These are phyloP conservation scores for Irineochytrium annulatum DNA, from an alignment of 192 early-diverging fungal species.

Conservation along the genomic window DNA sequence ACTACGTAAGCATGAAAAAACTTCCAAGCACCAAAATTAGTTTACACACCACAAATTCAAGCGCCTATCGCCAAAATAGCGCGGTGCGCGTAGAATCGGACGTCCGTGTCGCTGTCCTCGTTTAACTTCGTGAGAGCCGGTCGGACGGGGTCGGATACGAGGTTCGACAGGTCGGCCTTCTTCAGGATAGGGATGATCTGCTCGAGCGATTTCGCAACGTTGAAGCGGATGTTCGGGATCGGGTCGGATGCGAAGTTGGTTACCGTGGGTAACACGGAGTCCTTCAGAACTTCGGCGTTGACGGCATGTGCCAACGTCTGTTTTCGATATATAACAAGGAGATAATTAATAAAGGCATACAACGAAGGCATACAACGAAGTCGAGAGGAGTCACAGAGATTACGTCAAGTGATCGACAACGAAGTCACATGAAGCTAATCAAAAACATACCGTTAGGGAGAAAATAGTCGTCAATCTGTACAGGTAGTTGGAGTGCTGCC, in stretches of 20 bases:
- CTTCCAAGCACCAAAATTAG: no score
- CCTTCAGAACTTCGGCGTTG: constrained; percentile 81
- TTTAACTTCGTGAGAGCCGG: constrained; percentile 79
- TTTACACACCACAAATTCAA: constrained; percentile 28
- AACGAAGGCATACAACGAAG: no score
- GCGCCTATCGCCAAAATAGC: constrained; percentile 38
- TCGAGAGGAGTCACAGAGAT: no score
- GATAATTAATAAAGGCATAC: neutral
- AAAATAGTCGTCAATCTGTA: constrained; percentile 98
- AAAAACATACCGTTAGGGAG: constrained; percentile 76
- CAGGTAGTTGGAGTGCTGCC: constrained; percentile 89
- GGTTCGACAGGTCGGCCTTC: constrained; percentile 56
- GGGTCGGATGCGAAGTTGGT: constrained; percentile 81
- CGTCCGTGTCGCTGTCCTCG: constrained; percentile 90
- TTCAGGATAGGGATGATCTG: constrained; percentile 73
- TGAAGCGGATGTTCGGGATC: constrained; percentile 99
- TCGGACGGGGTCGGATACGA: constrained; percentile 68
- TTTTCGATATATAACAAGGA: constrained; percentile 1
- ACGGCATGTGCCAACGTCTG: constrained; percentile 85
- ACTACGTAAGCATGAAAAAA: no score
- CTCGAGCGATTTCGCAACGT: constrained; percentile 93
- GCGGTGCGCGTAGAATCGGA: constrained; percentile 84
- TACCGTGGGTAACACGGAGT: constrained; percentile 84
- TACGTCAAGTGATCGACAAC: neutral
- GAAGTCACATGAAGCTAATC: constrained; percentile 1